phyloP scores from a whole-genome alignment of 2,329 filamentous ascomycete genomes.

The Trichoderma cornu-damae region DNA sequence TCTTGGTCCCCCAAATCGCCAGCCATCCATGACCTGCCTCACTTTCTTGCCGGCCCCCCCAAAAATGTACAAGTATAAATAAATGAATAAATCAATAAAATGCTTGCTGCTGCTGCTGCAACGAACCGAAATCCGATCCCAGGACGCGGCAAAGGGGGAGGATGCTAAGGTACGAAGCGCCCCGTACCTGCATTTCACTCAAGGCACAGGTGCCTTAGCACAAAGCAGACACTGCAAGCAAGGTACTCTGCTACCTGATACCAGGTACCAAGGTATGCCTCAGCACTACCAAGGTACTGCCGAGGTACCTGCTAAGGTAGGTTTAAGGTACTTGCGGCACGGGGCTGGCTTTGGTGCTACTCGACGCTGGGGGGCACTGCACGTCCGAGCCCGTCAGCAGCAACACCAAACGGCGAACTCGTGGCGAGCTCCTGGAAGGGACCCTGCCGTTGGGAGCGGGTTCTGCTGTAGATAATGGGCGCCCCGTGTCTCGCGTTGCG shows the following conservation, averaged over 20 bases:
- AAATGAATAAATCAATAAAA: too few relatives aligned
- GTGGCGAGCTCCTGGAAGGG: background rate
- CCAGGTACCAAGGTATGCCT: background rate
- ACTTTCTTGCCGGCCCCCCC: too few relatives aligned
- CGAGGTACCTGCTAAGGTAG: background rate
- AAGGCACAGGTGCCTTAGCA: background rate
- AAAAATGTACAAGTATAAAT: too few relatives aligned
- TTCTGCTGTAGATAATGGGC: background rate
- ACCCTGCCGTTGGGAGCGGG: constrained; percentile 4
- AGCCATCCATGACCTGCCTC: too few relatives aligned
- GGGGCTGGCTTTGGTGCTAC: background rate
- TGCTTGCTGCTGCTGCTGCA: too few relatives aligned
- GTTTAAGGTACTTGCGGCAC: background rate
- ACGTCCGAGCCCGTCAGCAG: background rate
- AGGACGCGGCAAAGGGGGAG: too few relatives aligned
- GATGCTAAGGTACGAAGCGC: too few relatives aligned
- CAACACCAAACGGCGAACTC: background rate
- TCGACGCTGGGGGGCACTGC: constrained; percentile 1
- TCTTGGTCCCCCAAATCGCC: too few relatives aligned
- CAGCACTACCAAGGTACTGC: background rate
- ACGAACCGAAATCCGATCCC: too few relatives aligned
- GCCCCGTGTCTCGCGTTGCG: background rate
- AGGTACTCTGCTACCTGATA: background rate
- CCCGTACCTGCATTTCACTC: background rate
- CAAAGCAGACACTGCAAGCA: background rate